Evolutionary conservation across 768 basidiomycete species (phyloP).

Genomic region (Lactifluus hygrophoroides): DNA sequence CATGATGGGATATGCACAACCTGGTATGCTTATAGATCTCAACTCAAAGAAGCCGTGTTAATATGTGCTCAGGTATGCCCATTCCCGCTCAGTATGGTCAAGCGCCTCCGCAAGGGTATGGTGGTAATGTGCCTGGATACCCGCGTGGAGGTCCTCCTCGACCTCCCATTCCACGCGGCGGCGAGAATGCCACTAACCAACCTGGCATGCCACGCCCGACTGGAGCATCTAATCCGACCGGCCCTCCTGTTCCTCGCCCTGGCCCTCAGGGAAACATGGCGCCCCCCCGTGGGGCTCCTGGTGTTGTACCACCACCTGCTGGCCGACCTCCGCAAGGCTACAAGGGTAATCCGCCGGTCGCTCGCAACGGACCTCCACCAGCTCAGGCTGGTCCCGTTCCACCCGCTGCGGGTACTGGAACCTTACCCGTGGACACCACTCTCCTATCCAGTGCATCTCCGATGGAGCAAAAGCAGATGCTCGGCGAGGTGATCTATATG

Average conservation of each 20-base stretch:
- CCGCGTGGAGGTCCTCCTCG: constrained; percentile 55
- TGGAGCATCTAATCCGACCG: constrained; percentile 40
- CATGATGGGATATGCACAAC: constrained; percentile 75
- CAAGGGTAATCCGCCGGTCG: constrained; percentile 28
- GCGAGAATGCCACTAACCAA: constrained; percentile 46
- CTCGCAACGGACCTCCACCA: constrained; percentile 28
- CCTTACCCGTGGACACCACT: constrained; percentile 53
- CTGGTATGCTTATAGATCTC: constrained; percentile 45
- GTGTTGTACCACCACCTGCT: constrained; percentile 40
- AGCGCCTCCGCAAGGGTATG: constrained; percentile 65
- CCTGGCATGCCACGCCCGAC: constrained; percentile 54
- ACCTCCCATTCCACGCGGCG: constrained; percentile 56
- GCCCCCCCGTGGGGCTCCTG: constrained; percentile 38
- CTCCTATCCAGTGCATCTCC: constrained; percentile 50
- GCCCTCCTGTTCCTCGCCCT: constrained; percentile 49
- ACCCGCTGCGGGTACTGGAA: constrained; percentile 34
- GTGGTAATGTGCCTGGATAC: constrained; percentile 59
- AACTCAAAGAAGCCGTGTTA: constrained; percentile 30
- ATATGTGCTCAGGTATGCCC: constrained; percentile 69
- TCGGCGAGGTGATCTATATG: constrained; percentile 95
- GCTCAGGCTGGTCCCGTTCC: constrained; percentile 35
- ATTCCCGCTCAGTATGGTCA: constrained; percentile 65
- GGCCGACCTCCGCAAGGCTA: constrained; percentile 29
- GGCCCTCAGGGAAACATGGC: constrained; percentile 40
- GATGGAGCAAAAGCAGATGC: constrained; percentile 96